Base-by-base conservation (phyloP, 257 asterid genomes). In the Echites panduratus region DNA sequence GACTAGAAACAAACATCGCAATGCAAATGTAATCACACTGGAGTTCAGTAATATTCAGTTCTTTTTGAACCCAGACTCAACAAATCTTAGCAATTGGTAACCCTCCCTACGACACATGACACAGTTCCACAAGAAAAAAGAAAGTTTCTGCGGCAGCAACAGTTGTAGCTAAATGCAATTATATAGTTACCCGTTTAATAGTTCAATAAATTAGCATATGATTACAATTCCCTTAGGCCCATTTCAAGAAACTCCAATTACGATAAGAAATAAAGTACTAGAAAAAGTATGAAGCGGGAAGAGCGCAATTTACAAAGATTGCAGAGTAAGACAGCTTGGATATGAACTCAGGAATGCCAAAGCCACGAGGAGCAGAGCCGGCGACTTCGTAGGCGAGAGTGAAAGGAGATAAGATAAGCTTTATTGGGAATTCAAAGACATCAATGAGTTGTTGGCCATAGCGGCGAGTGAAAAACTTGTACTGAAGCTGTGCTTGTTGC, bases 301-400 rank as follows among this genome's bases (percentile, higher is more conserved):
- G 52, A 58, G 22, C 9, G 59, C 2, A 56, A 84, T 68, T 49
- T 87, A 94, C 99, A 70, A 94, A 94, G 79, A 91, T 84, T 80
- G 99, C 88, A 19, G 97, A 88, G 87, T 84, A 89, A 16, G 99
- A 88, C 44, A 94, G 82, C 83, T 89, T 91, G 80, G 99, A 89
- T 67, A 91, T 81, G 86, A 91, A 71, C 68, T 94, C 96, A 2
- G 99, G 99, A 68, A 94, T 75, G 76, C 99, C 99, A 68, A 91
- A 94, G n/a, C 97, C 99, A 57, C 99, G 97, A 4, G 96, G 97
- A n/a, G 98, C 98, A 45, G 98, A 94, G 83, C 97, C 99, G 57
- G 97, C 95, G 53, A 94, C 85, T 90, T 87, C 97, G 77, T 82
- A 87, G 75, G 97, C 87, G 56, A 91, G 89, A 6, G 97, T 91